Evolutionary conservation across 805 yeast species (phyloP), one percentile per base, ranked within the genome.

Genomic region (Zygoascus flipseniorum): DNA sequence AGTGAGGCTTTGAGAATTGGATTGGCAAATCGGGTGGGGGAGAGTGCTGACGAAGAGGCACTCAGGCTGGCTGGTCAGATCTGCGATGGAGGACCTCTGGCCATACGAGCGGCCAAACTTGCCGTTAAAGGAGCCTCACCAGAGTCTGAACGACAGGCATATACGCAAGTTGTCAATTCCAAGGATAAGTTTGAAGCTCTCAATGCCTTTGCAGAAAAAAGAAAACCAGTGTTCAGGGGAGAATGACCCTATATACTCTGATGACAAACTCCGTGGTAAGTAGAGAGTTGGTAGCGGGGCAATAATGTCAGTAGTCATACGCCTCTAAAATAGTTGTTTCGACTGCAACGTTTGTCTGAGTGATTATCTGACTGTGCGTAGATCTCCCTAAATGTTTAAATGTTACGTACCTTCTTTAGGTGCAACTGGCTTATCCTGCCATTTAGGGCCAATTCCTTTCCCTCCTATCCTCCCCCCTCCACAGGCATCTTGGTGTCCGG

Each of bases 161-260:
- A 64, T 54, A 53, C 50, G 16, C 43, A 52, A 39, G 66, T 65
- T 39, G 61, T 65, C 43, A 56, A 62, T 47, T 54, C 64, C 39
- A 57, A 57, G 35, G 75, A 72, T 56, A 72, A 71, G 53, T 58
- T 54, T 23, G 74, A 70, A 54, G 76, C 75, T 4, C 64, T 72
- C 62, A 45, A 50, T 14, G 75, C 75, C 1, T 72, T 72, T 58
- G 65, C 69, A 20, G 65, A 64, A 26, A 72, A 70, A 60, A 63
- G 74, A 53, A 61, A 58, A 52, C 69, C 73, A 2, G 57, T 59
- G 1, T 70, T 61, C 51, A 58, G 42, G 46, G 66, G 66, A 13
- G 43, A 54, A 43, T 61, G 54, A 43, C 20, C 47, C 8, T 16
- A 19, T 37, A 6, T 4, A 6, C 3, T 23, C 6, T 4, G 28